These are phyloP conservation scores for Dendrocalamus latiflorus DNA, from an alignment of 202 grass and related monocot species.

Conservation along the genomic window DNA sequence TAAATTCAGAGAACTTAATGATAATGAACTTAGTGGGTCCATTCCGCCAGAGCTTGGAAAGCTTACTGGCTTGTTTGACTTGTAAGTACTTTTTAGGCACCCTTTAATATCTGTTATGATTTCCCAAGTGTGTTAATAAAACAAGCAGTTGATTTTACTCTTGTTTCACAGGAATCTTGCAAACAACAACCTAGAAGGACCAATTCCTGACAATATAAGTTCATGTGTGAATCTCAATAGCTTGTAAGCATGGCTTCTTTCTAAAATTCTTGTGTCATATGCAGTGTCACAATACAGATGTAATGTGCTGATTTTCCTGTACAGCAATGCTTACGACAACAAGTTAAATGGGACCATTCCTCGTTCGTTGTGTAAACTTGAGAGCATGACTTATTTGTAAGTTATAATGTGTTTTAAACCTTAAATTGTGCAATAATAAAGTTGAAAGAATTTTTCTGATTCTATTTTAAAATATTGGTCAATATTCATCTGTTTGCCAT, in stretches of 20 bases:
- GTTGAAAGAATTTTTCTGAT: neutral
- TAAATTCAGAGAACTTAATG: constrained; percentile 76
- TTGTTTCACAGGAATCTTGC: constrained; percentile 65
- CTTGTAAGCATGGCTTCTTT: constrained; percentile 57
- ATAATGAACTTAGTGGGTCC: constrained; percentile 69
- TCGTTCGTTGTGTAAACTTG: constrained; percentile 64
- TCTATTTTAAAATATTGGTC: neutral
- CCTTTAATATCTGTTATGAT: neutral
- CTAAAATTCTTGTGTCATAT: neutral
- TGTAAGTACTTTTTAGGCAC: constrained; percentile 44
- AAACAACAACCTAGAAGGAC: too few species aligned
- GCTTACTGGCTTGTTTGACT: constrained; percentile 80
- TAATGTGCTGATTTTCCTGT: constrained; percentile 18
- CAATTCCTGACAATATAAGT: constrained; percentile 87
- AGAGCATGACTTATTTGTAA: constrained; percentile 99
- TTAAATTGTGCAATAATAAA: neutral
- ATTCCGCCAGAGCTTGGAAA: constrained; percentile 93
- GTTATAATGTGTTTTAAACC: constrained; percentile 4
- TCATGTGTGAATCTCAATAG: constrained; percentile 95
- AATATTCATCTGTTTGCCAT: neutral
- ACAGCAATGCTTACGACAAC: constrained; percentile 88
- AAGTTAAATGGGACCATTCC: constrained; percentile 94
- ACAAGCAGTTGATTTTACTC: too few species aligned
- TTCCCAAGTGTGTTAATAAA: neutral
- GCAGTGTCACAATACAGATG: neutral